Percentiles rank a stretch among this genome's conserved stretches.
Evolutionary conservation across 352 stramenopile genomes (phyloP).

Genomic region (Detonula confervacea): DNA sequence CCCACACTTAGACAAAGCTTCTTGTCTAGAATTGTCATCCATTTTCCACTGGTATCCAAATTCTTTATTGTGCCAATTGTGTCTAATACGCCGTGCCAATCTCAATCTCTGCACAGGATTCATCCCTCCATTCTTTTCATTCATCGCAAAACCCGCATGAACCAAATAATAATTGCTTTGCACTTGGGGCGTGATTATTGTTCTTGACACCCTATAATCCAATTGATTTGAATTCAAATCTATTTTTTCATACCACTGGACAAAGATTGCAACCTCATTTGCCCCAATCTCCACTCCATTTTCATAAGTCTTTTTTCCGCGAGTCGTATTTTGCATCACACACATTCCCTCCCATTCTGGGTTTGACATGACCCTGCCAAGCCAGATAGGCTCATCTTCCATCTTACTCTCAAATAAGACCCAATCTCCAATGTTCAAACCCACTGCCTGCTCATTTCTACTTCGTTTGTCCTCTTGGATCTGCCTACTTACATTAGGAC

Average conservation of each 20-base stretch:
- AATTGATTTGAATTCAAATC: not conserved
- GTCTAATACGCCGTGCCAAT: not conserved
- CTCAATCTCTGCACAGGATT: not conserved
- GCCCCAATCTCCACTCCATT: not conserved
- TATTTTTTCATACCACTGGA: conserved; percentile 11
- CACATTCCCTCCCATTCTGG: not conserved
- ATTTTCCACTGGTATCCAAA: not conserved
- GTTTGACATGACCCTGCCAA: conserved; percentile 6
- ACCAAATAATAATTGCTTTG: conserved; percentile 2
- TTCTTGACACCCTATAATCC: not conserved
- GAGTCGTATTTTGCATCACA: not conserved
- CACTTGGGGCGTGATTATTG: not conserved
- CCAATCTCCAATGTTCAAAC: conserved; percentile 3
- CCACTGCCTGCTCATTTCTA: not conserved
- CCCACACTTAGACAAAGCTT: not conserved
- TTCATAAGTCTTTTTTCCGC: not conserved
- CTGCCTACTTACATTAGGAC: not conserved
- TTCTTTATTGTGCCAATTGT: not conserved
- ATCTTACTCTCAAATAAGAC: not conserved
- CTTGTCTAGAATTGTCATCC: not conserved
- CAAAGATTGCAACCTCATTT: conserved; percentile 10
- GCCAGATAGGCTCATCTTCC: not conserved
- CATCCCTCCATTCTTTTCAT: not conserved
- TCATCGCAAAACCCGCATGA: not conserved
- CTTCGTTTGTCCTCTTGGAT: not conserved